phyloP scores from a whole-genome alignment of 1,284 basidiomycete species.

The Irpex sp. region DNA sequence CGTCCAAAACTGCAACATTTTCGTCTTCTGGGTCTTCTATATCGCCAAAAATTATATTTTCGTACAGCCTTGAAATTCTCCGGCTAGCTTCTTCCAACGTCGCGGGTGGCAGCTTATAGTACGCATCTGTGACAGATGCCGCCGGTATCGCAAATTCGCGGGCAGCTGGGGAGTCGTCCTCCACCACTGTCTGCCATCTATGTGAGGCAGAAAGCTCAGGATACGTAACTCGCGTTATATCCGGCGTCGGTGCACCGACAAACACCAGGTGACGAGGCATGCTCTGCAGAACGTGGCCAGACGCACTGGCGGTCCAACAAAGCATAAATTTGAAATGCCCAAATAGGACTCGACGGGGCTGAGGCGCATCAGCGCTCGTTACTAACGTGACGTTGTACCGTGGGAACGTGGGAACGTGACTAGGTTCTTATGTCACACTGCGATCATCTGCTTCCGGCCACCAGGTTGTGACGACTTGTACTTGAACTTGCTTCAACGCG shows the following conservation, averaged over 20 bases:
- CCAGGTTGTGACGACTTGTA: neutral
- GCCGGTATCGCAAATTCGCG: neutral
- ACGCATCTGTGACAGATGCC: neutral
- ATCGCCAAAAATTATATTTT: slow-evolving; percentile 61
- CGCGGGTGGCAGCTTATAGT: slow-evolving; percentile 26
- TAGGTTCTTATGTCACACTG: neutral
- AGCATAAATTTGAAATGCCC: neutral
- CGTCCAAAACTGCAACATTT: neutral
- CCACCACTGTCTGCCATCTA: neutral
- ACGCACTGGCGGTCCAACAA: neutral
- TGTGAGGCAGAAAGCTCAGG: neutral
- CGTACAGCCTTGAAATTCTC: slow-evolving; percentile 61
- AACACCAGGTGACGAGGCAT: neutral
- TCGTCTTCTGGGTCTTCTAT: slow-evolving; percentile 28
- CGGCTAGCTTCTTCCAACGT: slow-evolving; percentile 59
- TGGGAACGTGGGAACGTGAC: neutral
- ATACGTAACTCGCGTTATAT: neutral
- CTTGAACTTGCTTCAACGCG: neutral
- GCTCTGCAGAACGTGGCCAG: neutral
- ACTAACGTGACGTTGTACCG: neutral
- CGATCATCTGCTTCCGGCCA: neutral
- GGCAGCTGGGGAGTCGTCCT: neutral
- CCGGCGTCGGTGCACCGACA: neutral
- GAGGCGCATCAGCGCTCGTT: neutral
- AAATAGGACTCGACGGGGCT: neutral